Base-by-base conservation (phyloP, 129 eudicot species). In the Logfia minima region DNA sequence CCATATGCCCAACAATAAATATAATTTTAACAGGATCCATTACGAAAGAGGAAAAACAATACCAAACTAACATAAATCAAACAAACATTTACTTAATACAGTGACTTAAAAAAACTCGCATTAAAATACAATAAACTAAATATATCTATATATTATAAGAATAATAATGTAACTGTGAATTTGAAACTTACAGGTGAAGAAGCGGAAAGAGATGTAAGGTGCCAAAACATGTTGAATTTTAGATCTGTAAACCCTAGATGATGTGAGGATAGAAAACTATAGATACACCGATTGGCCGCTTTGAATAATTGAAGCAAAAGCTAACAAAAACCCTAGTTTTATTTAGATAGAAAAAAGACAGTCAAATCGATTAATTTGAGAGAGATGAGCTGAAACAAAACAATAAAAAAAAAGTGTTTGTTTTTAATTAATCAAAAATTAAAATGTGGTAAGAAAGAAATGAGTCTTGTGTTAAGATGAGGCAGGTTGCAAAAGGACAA, bases 201-300 rank as follows among this genome's bases (percentile, higher is more conserved):
- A 77, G 97, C 87, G 8, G 97, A 85, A 7, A 91, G 78, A 71
- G 91, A 62, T 17, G 91, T 77, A 70, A 91, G 97, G 74, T 88
- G 90, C 97, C 97, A 91, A 63, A 91, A 91, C 97, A 91, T 91
- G 65, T 55, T 76, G 81, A 83, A 19, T 22, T 80, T 77, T 70
- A 83, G 94, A 89, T 89, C 94, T 86, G 87, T 66, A 78, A 79
- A 78, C 79, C 88, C 28, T 58, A 58, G 63, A 58, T 56, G 24
- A 56, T 39, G 70, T 31, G 39, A 19, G 29, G 52, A 58, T 58
- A 52, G 62, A 66, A 66, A 22, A 43, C 24, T 70, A 77, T 64
- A 71, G 72, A 53, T 51, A 63, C 18, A 75, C 71, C 23, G 61
- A 75, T 82, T 71, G 75, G 75, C 32, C 66, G 77, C 29, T 43